Percentiles rank a stretch among this genome's conserved stretches.
These are phyloP conservation scores for Ramaria sp. DNA, from an alignment of 768 basidiomycete species.

Conservation along the genomic window DNA sequence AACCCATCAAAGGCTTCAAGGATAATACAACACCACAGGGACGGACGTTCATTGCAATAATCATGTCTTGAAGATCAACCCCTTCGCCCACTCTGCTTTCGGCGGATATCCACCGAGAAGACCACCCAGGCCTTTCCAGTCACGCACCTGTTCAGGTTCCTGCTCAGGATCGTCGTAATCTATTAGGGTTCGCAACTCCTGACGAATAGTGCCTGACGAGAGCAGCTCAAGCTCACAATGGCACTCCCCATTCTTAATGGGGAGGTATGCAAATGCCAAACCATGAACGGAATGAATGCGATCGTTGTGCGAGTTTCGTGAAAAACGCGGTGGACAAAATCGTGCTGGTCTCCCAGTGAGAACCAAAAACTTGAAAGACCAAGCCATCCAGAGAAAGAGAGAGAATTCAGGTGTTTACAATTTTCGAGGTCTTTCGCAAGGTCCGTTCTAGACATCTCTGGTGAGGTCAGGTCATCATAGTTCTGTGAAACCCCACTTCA, in stretches of 20 bases:
- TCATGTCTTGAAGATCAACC: too few species aligned
- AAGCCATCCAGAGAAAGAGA: background rate
- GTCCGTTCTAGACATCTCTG: background rate
- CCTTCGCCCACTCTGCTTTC: too few species aligned
- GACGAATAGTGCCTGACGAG: background rate
- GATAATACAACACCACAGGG: too few species aligned
- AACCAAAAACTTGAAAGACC: background rate
- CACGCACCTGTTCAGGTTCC: too few species aligned
- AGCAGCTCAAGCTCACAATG: background rate
- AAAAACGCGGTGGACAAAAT: background rate
- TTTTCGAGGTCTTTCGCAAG: background rate
- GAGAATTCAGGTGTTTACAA: background rate
- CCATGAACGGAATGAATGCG: background rate
- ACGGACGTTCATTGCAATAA: too few species aligned
- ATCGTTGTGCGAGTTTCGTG: background rate
- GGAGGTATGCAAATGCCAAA: background rate
- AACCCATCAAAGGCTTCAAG: too few species aligned
- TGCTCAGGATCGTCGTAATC: too few species aligned
- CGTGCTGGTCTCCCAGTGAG: background rate
- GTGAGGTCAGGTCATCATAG: background rate
- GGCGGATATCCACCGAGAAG: too few species aligned
- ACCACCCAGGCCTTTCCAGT: too few species aligned
- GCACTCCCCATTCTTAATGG: background rate
- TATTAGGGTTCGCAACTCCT: too few species aligned
- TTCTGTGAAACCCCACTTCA: background rate